These are phyloP conservation scores for Phytophthora kernoviae DNA, from an alignment of 352 stramenopile genomes.

Conservation along the genomic window DNA sequence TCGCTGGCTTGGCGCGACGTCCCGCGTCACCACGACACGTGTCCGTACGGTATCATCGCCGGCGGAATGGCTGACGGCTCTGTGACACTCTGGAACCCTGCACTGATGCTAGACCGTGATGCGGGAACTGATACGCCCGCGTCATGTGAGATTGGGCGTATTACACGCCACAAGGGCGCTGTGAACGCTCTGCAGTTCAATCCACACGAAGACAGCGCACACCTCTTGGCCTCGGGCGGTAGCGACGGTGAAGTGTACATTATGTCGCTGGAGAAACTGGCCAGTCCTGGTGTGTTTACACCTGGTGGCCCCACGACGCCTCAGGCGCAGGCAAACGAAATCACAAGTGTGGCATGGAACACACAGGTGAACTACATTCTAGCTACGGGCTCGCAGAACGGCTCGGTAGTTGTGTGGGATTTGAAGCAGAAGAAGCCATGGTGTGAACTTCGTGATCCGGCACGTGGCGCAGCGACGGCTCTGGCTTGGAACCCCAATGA, in stretches of 20 bases:
- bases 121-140: slow-evolving; percentile 32
- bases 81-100: slow-evolving; percentile 97
- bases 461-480: slow-evolving; percentile 89
- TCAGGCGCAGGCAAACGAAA: slow-evolving; percentile 82
- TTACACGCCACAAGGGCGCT: slow-evolving; percentile 86
- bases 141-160: slow-evolving; percentile 75
- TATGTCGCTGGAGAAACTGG: slow-evolving; percentile 92
- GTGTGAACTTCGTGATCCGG: slow-evolving; percentile 95
- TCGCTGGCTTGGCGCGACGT: slow-evolving; percentile 94
- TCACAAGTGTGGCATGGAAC: slow-evolving; percentile 97
- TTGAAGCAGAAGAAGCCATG: slow-evolving; percentile 98
- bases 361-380: slow-evolving; percentile 98
- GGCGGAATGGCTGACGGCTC: slow-evolving; percentile 97
- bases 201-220: slow-evolving; percentile 90
- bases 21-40: slow-evolving; percentile 71
- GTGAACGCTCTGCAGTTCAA: slow-evolving; percentile 97
- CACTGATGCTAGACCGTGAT: slow-evolving; percentile 80
- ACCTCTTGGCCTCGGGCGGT: slow-evolving; percentile 94
- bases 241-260: slow-evolving; percentile 96
- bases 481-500: slow-evolving; percentile 98
- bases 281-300: slow-evolving; percentile 90
- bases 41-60: slow-evolving; percentile 92
- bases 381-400: slow-evolving; percentile 94
- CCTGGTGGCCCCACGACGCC: slow-evolving; percentile 69
- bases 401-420: slow-evolving; percentile 97